Conservation (phyloP, 352 stramenopile species). For the Phytophthora multivora region DNA sequence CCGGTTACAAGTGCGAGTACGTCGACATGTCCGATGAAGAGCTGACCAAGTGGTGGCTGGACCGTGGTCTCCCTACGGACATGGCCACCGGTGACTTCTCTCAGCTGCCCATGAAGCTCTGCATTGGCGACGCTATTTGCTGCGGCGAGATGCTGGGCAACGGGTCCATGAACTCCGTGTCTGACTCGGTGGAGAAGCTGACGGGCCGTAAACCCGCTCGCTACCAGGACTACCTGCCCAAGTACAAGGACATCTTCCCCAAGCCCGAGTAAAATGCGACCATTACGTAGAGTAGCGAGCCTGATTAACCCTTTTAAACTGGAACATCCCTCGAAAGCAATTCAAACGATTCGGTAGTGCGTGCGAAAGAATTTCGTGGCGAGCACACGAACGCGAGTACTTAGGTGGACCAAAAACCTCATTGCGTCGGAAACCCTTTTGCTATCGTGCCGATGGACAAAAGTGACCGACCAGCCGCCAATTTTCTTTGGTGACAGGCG, state of each 20-base stretch:
- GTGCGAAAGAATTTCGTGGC: too few species aligned
- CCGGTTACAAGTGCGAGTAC: constrained; percentile 33
- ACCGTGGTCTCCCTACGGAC: constrained; percentile 23
- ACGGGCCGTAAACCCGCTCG: constrained; percentile 29
- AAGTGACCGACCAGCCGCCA: too few species aligned
- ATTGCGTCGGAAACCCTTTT: too few species aligned
- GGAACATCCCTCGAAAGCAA: too few species aligned
- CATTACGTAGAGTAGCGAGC: too few species aligned
- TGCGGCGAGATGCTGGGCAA: constrained; percentile 35
- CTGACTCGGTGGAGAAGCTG: constrained; percentile 29
- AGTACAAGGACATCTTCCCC: constrained; percentile 35
- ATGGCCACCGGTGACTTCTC: constrained; percentile 32
- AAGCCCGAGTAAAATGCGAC: constrained; percentile 9
- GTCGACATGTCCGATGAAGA: constrained; percentile 37
- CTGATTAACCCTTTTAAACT: too few species aligned
- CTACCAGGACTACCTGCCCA: constrained; percentile 26
- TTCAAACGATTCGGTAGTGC: too few species aligned
- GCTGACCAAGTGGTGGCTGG: constrained; percentile 30
- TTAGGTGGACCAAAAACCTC: too few species aligned
- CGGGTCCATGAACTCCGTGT: constrained; percentile 30
- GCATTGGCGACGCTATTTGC: constrained; percentile 35
- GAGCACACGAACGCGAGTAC: too few species aligned
- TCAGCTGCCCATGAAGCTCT: constrained; percentile 30
- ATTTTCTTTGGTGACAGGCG: too few species aligned
- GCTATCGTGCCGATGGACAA: too few species aligned